Conservation (phyloP, 371 early-diverging fungal genomes). For the Capniomyces stellatus region DNA sequence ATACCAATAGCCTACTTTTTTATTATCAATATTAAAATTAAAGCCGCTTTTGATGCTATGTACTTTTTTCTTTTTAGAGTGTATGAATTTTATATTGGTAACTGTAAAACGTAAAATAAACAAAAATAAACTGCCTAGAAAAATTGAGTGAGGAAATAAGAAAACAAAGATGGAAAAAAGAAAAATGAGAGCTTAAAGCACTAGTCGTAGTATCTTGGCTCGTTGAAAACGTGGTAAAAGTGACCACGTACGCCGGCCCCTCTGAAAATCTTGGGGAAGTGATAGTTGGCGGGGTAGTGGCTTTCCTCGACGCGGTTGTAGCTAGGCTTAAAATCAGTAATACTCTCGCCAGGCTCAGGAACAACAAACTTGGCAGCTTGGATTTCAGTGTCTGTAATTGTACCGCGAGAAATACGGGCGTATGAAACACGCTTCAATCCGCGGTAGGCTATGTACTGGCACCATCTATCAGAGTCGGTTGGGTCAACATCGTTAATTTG, state of each 20-base stretch:
- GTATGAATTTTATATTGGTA: too few relatives aligned
- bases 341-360: conserved; percentile 25
- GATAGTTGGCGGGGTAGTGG: conserved; percentile 30
- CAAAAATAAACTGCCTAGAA: too few relatives aligned
- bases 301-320: conserved; percentile 36
- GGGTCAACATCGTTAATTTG: conserved; percentile 58
- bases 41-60: too few relatives aligned
- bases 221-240: conserved; percentile 58
- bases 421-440: conserved; percentile 55
- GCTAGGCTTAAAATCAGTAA: conserved; percentile 32
- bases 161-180: too few relatives aligned
- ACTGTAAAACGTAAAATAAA: too few relatives aligned
- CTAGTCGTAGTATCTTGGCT: conserved; percentile 46
- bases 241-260: conserved; percentile 52
- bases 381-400: conserved; percentile 71
- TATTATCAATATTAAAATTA: too few relatives aligned
- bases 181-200: too few relatives aligned
- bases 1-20: too few relatives aligned
- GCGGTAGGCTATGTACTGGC: conserved; percentile 64
- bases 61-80: too few relatives aligned
- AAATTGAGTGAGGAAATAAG: too few relatives aligned
- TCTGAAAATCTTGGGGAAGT: conserved; percentile 50
- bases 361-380: conserved; percentile 64
- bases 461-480: conserved; percentile 65
- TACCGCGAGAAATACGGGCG: conserved; percentile 58